Base-by-base conservation (phyloP, 2,329 filamentous ascomycete species). In the Fusarium caatingaense region DNA sequence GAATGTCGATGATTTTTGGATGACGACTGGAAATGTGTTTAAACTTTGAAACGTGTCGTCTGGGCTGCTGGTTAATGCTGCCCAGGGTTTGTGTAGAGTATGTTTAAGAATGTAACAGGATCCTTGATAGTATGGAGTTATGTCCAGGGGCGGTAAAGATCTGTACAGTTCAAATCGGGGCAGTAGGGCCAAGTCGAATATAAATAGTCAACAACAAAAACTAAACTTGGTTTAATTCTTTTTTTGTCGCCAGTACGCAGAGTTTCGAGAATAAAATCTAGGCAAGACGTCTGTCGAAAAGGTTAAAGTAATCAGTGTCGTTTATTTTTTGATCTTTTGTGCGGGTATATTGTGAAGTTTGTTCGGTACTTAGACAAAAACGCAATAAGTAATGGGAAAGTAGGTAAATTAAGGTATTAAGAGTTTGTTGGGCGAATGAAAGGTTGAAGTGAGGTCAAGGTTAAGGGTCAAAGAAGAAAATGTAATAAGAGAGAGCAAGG, bases 51-150 rank as follows among this genome's bases (percentile, higher is more conserved):
- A 21, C 27, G 32, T 34, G 47, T 23, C 45, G 47, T 58, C n/a
- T 34, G 40, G 56, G 25, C 25, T 47, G 62, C 41, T 63, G 32
- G 51, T 55, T 44, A 11, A 56, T 56, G 56, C 60, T 51, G 67
- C 48, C 63, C 66, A 37, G 65, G 68, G 54, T 66, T 60, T 71
- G 64, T 71, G 70, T 72, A 58, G 64, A 61, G 58, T 70, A 68
- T 64, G 72, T 74, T 72, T 73, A 66, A 69, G 71, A 64, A 72
- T 75, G 71, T 71, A 64, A 42, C 66, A 68, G 56, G 68, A 74
- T 74, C 69, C 69, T 60, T 56, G 72, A 51, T 30, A 47, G 55
- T 59, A 48, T 51, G 42, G 50, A 56, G 70, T 72, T 69, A 72
- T 74, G 72, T 69, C 53, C 49, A 60, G 70, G 72, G 61, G 57